Evolutionary conservation across 306 rosid species (phyloP).

Genomic region (Vachellia pachyceras): DNA sequence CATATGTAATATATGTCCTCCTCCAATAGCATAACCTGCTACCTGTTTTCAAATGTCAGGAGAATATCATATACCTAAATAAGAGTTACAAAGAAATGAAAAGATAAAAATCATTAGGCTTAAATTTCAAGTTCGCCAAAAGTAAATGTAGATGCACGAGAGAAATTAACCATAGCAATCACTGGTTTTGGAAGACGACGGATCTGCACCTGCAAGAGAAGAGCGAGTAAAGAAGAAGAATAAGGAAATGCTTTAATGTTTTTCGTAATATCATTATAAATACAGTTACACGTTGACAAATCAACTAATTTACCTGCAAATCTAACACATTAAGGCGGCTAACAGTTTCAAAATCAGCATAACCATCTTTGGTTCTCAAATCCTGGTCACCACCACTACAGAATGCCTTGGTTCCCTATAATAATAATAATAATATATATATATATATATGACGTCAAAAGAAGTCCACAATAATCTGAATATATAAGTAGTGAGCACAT

Average conservation of each 20-base stretch:
- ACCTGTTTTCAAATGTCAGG: constrained; percentile 58
- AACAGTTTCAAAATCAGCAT: constrained; percentile 64
- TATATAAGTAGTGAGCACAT: background rate
- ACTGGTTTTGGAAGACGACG: constrained; percentile 96
- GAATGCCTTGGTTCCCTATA: constrained; percentile 84
- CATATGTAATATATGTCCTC: constrained; percentile 87
- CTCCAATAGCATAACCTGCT: constrained; percentile 95
- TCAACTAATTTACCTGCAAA: constrained; percentile 65
- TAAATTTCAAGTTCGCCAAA: constrained; percentile 5
- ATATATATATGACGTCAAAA: background rate
- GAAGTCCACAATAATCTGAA: constrained; percentile 10
- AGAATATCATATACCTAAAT: constrained; percentile 26
- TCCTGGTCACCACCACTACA: constrained; percentile 95
- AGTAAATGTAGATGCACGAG: background rate
- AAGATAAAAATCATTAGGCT: background rate
- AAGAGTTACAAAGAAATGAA: constrained; percentile 6
- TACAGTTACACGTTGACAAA: background rate
- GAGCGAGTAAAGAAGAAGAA: constrained; percentile 18
- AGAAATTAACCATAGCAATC: constrained; percentile 69
- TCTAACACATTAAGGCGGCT: constrained; percentile 88
- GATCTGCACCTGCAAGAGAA: constrained; percentile 67
- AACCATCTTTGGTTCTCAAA: constrained; percentile 81
- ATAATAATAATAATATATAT: too few relatives aligned
- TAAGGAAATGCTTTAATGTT: constrained; percentile 24
- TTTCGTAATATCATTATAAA: background rate